phyloP scores from a whole-genome alignment of 352 stramenopile species.

The Globisporangium splendens region DNA sequence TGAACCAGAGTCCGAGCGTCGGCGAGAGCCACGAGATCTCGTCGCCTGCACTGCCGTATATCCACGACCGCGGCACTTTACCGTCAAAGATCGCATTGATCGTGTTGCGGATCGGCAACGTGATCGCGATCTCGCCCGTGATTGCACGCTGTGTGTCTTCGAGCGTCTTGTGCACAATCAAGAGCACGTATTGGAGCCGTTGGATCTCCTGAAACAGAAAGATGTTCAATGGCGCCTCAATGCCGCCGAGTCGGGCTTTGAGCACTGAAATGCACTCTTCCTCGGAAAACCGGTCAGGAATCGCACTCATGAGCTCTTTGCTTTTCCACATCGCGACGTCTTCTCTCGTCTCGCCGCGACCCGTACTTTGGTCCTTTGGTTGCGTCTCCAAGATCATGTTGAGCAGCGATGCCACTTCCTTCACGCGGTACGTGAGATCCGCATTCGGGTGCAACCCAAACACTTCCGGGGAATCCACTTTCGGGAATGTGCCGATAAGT shows the following conservation, averaged over 20 bases:
- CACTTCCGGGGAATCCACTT: slow-evolving; percentile 74
- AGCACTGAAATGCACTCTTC: slow-evolving; percentile 37
- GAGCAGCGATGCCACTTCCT: slow-evolving; percentile 61
- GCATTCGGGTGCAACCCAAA: slow-evolving; percentile 81
- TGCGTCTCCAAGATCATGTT: slow-evolving; percentile 67
- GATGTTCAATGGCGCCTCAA: slow-evolving; percentile 75
- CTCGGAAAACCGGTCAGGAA: slow-evolving; percentile 50
- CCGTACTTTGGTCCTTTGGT: slow-evolving; percentile 40
- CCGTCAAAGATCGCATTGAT: slow-evolving; percentile 73
- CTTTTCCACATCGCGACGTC: slow-evolving; percentile 60
- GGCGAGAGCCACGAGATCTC: slow-evolving; percentile 73
- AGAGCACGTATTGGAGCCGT: slow-evolving; percentile 53
- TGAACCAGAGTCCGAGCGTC: slow-evolving; percentile 68
- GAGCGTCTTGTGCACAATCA: slow-evolving; percentile 48
- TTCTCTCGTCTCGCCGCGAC: slow-evolving; percentile 45
- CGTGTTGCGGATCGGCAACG: slow-evolving; percentile 37
- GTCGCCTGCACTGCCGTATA: slow-evolving; percentile 37
- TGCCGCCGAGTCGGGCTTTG: slow-evolving; percentile 48
- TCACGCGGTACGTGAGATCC: slow-evolving; percentile 76
- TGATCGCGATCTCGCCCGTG: slow-evolving; percentile 60
- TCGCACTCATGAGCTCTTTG: slow-evolving; percentile 40
- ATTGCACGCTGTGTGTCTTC: slow-evolving; percentile 53
- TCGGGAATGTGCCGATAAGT: slow-evolving; percentile 57
- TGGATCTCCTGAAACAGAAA: slow-evolving; percentile 76
- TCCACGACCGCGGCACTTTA: slow-evolving; percentile 56